phyloP scores from a whole-genome alignment of 139 green algal genomes.

The Diplosphaera chodatii region DNA sequence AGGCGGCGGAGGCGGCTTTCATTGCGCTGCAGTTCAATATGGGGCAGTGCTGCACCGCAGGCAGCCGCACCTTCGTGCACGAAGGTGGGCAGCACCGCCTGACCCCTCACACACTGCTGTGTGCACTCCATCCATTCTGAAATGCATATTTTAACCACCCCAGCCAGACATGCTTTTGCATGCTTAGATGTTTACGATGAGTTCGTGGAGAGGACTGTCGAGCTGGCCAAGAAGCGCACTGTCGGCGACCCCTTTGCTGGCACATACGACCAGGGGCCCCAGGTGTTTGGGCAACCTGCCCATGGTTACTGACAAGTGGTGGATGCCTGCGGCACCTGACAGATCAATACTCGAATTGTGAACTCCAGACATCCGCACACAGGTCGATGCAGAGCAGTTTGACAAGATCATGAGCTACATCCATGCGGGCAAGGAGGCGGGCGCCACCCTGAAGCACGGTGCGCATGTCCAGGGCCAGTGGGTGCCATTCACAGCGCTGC shows the following conservation, averaged over 20 bases:
- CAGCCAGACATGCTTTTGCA: no score
- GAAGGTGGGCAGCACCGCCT: no score
- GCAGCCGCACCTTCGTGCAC: slow-evolving; percentile 59
- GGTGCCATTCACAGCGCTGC: no score
- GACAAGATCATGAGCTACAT: slow-evolving; percentile 55
- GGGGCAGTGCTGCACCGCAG: slow-evolving; percentile 61
- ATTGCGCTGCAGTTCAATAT: slow-evolving; percentile 71
- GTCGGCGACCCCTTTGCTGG: slow-evolving; percentile 66
- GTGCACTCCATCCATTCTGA: no score
- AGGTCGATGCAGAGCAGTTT: slow-evolving; percentile 50
- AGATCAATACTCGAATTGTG: no score
- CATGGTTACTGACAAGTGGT: no score
- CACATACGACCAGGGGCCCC: slow-evolving; percentile 55
- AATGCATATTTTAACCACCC: no score
- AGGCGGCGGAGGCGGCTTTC: slow-evolving; percentile 54
- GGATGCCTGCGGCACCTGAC: no score
- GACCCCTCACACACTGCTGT: no score
- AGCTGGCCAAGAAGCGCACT: slow-evolving; percentile 22
- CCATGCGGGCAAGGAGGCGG: slow-evolving; percentile 35
- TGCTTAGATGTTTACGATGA: slow-evolving; percentile 67
- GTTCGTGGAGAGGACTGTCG: slow-evolving; percentile 44
- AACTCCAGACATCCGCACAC: no score
- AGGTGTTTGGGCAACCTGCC: no score
- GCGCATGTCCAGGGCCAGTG: no score
- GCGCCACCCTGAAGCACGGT: slow-evolving; percentile 31